phyloP scores from a whole-genome alignment of 208 protist species.

The Angomonas deanei region DNA sequence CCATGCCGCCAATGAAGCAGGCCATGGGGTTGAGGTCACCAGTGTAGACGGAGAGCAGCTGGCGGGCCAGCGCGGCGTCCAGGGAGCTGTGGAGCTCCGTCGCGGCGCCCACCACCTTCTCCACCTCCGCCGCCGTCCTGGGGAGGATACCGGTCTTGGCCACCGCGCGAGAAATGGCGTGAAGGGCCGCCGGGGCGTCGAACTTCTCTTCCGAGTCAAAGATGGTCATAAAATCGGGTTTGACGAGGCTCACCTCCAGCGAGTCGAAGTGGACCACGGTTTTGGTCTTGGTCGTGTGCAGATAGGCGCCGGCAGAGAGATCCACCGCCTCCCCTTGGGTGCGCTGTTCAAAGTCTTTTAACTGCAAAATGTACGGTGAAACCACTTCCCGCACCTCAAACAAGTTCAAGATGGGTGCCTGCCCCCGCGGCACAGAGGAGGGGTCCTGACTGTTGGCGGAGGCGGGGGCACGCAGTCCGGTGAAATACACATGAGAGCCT shows the following conservation, averaged over 20 bases:
- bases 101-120: constrained; percentile 24
- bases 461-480: constrained; percentile 41
- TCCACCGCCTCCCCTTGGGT: constrained; percentile 21
- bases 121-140: constrained; percentile 23
- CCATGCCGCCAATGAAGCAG: constrained; percentile 93
- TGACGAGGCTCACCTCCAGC: constrained; percentile 41
- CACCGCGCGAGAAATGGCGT: constrained; percentile 75
- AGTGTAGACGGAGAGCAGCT: constrained; percentile 42
- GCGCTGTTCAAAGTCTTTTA: constrained; percentile 33
- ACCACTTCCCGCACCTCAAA: constrained; percentile 74
- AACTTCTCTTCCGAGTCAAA: constrained; percentile 87
- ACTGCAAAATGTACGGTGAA: constrained; percentile 58
- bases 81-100: constrained; percentile 14
- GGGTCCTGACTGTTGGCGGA: constrained; percentile 32
- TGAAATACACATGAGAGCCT: constrained; percentile 80
- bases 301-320: constrained; percentile 67
- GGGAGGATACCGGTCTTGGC: constrained; percentile 24
- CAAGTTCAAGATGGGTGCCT: constrained; percentile 28
- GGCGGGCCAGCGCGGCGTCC: constrained; percentile 27
- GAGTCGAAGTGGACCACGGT: constrained; percentile 42
- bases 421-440: background rate
- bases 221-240: constrained; percentile 54
- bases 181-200: constrained; percentile 48
- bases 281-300: constrained; percentile 88
- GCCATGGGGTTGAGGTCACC: constrained; percentile 89